These are phyloP conservation scores for Clitoria ternatea DNA, from an alignment of 306 rosid species.

Conservation along the genomic window DNA sequence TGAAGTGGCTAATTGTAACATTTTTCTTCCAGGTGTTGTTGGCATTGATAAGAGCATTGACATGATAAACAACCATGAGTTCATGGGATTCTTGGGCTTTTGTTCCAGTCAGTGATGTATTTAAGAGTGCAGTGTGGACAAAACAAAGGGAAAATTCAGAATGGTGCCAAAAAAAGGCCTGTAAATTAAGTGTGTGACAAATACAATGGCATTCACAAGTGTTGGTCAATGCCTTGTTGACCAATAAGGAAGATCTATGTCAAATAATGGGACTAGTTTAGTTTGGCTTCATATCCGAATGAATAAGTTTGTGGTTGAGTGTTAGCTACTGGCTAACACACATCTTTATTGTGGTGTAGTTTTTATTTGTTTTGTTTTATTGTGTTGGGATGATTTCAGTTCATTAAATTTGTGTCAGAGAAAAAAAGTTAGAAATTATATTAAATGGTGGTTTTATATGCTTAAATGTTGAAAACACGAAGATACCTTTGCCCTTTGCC, in stretches of 20 bases:
- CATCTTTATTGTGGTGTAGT: not conserved
- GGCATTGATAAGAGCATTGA: conserved; percentile 53
- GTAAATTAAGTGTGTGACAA: not conserved
- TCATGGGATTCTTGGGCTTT: conserved; percentile 79
- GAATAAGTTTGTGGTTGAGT: conserved; percentile 6
- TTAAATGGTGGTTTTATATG: not conserved
- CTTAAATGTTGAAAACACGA: not conserved
- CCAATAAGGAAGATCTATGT: conserved; percentile 30
- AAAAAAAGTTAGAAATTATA: not conserved
- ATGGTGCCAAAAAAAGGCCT: not conserved
- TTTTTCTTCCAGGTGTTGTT: conserved; percentile 51
- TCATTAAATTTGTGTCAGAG: not conserved
- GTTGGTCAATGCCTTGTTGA: conserved; percentile 74
- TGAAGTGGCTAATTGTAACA: not conserved
- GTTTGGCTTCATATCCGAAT: not conserved
- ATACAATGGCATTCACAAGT: not conserved
- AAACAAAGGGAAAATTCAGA: not conserved
- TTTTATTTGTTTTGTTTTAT: not conserved
- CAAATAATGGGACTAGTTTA: conserved; percentile 1
- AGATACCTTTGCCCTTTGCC: not conserved
- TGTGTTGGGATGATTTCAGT: not conserved
- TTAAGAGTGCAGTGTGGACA: not conserved
- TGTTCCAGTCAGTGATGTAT: conserved; percentile 48
- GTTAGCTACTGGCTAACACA: conserved; percentile 45
- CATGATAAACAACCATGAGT: conserved; percentile 76